phyloP scores from a whole-genome alignment of 345 rosid species.

The Heritiera fomes region DNA sequence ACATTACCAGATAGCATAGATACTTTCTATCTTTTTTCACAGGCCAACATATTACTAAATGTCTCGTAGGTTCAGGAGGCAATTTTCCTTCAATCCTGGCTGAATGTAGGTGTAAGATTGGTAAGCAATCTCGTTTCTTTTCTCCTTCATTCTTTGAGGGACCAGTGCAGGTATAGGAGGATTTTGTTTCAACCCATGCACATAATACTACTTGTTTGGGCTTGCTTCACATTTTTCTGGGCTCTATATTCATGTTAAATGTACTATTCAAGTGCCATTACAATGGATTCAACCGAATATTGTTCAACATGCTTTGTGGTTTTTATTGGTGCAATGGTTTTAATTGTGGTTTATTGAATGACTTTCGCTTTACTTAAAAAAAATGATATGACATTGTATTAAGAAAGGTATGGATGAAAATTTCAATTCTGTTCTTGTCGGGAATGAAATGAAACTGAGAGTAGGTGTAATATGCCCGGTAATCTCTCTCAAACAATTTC shows the following conservation, averaged over 20 bases:
- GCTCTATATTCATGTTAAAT: not conserved
- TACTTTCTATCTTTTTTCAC: not conserved
- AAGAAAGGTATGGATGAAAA: too few species aligned
- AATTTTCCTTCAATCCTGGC: slow-evolving; percentile 18
- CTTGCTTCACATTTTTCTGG: not conserved
- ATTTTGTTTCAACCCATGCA: not conserved
- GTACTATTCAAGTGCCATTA: not conserved
- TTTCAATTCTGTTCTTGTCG: too few species aligned
- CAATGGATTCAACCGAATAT: not conserved
- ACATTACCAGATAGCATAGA: not conserved
- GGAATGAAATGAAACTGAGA: too few species aligned
- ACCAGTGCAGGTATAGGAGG: not conserved
- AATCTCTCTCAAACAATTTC: too few species aligned
- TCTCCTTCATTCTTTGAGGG: slow-evolving; percentile 14
- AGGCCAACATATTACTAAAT: not conserved
- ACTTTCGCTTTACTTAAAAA: too few species aligned
- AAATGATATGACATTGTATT: too few species aligned
- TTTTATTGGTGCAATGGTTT: too few species aligned
- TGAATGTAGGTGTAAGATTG: slow-evolving; percentile 10
- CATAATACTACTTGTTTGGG: not conserved
- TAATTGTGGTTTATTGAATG: too few species aligned
- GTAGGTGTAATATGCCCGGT: too few species aligned
- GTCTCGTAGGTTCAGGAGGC: not conserved
- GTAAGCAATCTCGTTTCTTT: not conserved
- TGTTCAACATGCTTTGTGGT: too few species aligned